A percentile compares a stretch with the other conserved stretches of the same genome.
Conservation (phyloP, 208 protist genomes). For the Trypanosoma boissoni region DNA sequence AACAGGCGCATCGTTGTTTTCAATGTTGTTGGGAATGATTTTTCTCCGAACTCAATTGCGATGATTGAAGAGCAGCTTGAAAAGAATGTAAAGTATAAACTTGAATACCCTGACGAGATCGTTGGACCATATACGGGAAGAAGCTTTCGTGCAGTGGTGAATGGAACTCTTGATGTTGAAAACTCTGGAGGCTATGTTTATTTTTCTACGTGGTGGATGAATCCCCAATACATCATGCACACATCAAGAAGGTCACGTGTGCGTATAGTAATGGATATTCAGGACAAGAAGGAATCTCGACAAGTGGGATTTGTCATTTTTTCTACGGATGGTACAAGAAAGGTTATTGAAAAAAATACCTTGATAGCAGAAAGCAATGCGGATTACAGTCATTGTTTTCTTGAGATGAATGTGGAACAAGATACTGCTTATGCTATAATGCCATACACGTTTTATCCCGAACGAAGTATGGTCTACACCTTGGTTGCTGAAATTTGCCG, state of each 20-base stretch:
- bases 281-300: conserved; percentile 27
- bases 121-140: conserved; percentile 10
- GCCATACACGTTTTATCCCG: conserved; percentile 78
- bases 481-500: conserved; percentile 47
- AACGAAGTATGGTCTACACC: conserved; percentile 44
- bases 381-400: conserved; percentile 30
- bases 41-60: conserved; percentile 35
- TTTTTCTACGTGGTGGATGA: conserved; percentile 86
- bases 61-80: conserved; percentile 23
- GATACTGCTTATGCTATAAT: conserved; percentile 70
- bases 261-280: conserved; percentile 45
- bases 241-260: conserved; percentile 45
- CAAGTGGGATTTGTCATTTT: conserved; percentile 73
- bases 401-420: conserved; percentile 37
- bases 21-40: conserved; percentile 46
- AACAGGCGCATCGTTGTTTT: conserved; percentile 54
- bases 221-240: conserved; percentile 72
- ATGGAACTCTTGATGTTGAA: conserved; percentile 28
- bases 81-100: conserved; percentile 26
- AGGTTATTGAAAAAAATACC: conserved; percentile 42
- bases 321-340: conserved; percentile 53
- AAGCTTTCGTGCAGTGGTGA: conserved; percentile 35
- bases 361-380: conserved; percentile 63
- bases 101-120: conserved; percentile 13
- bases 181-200: conserved; percentile 74